Percentiles rank a stretch among this genome's conserved stretches.
These are phyloP conservation scores for Malus hybrid DNA, from an alignment of 331 rosid species.

Conservation along the genomic window DNA sequence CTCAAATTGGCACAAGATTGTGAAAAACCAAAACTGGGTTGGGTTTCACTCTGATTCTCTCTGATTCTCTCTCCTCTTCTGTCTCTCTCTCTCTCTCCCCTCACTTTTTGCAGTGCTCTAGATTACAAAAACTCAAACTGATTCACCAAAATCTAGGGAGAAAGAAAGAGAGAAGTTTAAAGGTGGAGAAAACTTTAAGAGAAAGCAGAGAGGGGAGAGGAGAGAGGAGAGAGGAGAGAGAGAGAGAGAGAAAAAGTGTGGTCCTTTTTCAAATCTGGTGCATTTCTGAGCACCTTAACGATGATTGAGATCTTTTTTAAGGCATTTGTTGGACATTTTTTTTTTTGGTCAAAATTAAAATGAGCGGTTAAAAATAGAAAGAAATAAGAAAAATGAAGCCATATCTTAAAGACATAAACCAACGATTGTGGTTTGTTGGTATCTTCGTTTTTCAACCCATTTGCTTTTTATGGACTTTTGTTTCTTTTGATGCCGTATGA, in stretches of 20 bases:
- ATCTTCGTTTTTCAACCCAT: not conserved
- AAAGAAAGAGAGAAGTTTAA: slow-evolving; percentile 3
- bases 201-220: not conserved
- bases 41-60: not conserved
- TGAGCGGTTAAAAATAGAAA: not conserved
- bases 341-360: not conserved
- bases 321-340: not conserved
- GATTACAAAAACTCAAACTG: slow-evolving; percentile 2
- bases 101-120: slow-evolving; percentile 7
- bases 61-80: not conserved
- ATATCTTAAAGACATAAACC: not conserved
- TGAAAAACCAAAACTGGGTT: slow-evolving; percentile 14
- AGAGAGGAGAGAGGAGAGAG: too few relatives aligned
- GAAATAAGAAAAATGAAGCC: not conserved
- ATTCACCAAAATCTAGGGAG: slow-evolving; percentile 8
- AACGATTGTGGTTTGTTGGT: not conserved
- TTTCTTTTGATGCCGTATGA: not conserved
- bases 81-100: not conserved
- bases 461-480: not conserved
- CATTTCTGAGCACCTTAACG: not conserved
- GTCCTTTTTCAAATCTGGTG: not conserved
- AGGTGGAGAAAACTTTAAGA: not conserved
- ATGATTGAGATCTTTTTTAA: not conserved
- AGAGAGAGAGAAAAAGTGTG: too few relatives aligned
- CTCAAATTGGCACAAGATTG: not conserved